Percentiles rank a stretch among this genome's conserved stretches.
These are phyloP conservation scores for Thielaviopsis ethacetica DNA, from an alignment of 2,329 filamentous ascomycete species.

Conservation along the genomic window DNA sequence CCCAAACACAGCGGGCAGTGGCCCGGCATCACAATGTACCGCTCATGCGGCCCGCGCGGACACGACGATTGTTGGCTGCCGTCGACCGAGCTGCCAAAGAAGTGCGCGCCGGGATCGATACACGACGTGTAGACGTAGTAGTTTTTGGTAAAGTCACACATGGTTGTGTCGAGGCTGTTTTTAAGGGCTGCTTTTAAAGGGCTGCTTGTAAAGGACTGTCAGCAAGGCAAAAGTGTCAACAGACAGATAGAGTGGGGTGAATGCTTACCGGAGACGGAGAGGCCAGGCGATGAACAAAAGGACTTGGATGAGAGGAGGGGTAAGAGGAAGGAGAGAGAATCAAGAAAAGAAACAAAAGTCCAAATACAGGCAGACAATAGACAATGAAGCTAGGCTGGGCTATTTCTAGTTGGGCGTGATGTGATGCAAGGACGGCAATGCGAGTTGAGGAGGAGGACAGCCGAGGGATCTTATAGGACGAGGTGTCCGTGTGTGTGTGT, in stretches of 20 bases:
- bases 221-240: not conserved
- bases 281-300: not conserved
- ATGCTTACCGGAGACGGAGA: not conserved
- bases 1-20: constrained; percentile 33
- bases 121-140: constrained; percentile 64
- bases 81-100: constrained; percentile 53
- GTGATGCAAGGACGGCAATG: not conserved
- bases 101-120: constrained; percentile 51
- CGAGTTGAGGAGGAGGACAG: not conserved
- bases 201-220: not conserved
- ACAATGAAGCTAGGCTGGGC: not conserved
- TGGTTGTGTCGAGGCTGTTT: too few relatives aligned
- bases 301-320: not conserved
- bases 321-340: not conserved
- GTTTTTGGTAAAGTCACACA: constrained; percentile 56
- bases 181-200: constrained; percentile 12
- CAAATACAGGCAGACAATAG: not conserved
- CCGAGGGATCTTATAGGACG: not conserved
- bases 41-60: constrained; percentile 49
- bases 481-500: not conserved
- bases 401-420: not conserved
- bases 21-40: constrained; percentile 54
- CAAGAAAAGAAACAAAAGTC: too few relatives aligned
- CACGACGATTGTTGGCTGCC: constrained; percentile 45
- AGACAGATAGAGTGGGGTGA: not conserved